Evolutionary conservation across 371 early-diverging fungal species (phyloP).

Genomic region (Mucor velutinosus): DNA sequence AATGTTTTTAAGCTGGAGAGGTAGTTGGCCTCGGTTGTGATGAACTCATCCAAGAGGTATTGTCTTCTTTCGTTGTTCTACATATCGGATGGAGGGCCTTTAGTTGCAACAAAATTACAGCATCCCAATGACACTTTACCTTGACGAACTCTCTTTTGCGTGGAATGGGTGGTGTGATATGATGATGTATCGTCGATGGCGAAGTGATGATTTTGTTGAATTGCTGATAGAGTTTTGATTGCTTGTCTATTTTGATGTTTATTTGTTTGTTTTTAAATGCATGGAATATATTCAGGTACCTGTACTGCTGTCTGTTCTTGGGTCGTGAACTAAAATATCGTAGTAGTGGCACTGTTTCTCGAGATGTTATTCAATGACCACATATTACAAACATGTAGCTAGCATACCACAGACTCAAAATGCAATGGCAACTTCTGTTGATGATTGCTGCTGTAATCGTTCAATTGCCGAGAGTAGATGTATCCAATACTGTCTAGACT

Average conservation of each 20-base stretch:
- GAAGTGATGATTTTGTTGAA: slow-evolving; percentile 16
- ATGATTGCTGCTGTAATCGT: slow-evolving; percentile 3
- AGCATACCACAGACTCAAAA: slow-evolving; percentile 13
- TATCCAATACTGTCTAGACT: slow-evolving; percentile 27
- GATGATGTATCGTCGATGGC: slow-evolving; percentile 5
- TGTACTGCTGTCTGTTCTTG: slow-evolving; percentile 8
- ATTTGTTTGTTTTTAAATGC: background rate
- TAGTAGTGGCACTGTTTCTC: slow-evolving; percentile 24
- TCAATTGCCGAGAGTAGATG: slow-evolving; percentile 17
- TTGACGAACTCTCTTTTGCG: slow-evolving; percentile 19
- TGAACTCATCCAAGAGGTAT: slow-evolving; percentile 21
- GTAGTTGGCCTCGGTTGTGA: slow-evolving; percentile 26
- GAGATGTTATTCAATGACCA: background rate
- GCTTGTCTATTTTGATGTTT: slow-evolving; percentile 7
- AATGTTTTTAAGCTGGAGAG: slow-evolving; percentile 18
- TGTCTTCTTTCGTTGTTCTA: slow-evolving; percentile 21
- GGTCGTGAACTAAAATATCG: slow-evolving; percentile 22
- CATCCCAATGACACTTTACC: background rate
- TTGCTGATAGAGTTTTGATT: slow-evolving; percentile 9
- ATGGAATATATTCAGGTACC: slow-evolving; percentile 7
- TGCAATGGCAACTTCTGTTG: background rate
- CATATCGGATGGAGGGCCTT: background rate
- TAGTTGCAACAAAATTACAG: background rate
- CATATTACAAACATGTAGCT: background rate
- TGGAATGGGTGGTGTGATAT: slow-evolving; percentile 2